phyloP scores from a whole-genome alignment of 257 asterid genomes.

The Buddleja alternifolia region DNA sequence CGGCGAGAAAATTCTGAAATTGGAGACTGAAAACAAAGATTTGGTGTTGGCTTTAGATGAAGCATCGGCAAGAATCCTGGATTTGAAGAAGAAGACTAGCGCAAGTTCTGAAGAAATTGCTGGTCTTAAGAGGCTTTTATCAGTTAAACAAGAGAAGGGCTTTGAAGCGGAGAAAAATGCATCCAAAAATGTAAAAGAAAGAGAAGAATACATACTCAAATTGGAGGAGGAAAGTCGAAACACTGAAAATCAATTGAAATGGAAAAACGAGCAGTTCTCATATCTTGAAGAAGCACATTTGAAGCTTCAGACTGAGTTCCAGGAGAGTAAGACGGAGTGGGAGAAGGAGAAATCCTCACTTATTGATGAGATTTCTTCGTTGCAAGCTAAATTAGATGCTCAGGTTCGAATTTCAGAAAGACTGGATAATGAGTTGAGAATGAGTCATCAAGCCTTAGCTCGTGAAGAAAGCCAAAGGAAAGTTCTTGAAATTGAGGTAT shows the following conservation, averaged over 20 bases:
- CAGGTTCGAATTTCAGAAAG: slow-evolving; percentile 38
- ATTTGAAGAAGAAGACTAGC: slow-evolving; percentile 41
- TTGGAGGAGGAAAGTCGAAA: slow-evolving; percentile 44
- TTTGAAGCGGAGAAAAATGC: slow-evolving; percentile 33
- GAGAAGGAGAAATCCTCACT: slow-evolving; percentile 45
- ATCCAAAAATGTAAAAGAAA: slow-evolving; percentile 35
- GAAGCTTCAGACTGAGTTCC: slow-evolving; percentile 38
- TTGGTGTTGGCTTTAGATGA: slow-evolving; percentile 38
- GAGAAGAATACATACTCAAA: slow-evolving; percentile 36
- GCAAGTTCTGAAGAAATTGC: slow-evolving; percentile 46
- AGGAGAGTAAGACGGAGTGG: slow-evolving; percentile 40
- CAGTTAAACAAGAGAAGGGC: slow-evolving; percentile 33
- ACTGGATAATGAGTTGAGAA: slow-evolving; percentile 38
- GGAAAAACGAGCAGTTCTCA: slow-evolving; percentile 50
- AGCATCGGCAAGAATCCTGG: slow-evolving; percentile 44
- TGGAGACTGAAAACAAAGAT: slow-evolving; percentile 39
- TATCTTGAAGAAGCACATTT: slow-evolving; percentile 49
- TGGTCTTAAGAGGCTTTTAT: slow-evolving; percentile 41
- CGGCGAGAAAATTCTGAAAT: slow-evolving; percentile 27
- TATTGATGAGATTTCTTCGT: slow-evolving; percentile 39
- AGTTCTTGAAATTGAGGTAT: slow-evolving; percentile 38
- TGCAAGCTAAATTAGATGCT: slow-evolving; percentile 45
- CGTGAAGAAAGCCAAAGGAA: slow-evolving; percentile 44
- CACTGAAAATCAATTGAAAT: slow-evolving; percentile 38
- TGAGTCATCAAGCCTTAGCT: slow-evolving; percentile 43